Evolutionary conservation across 1,284 basidiomycete species (phyloP).

Genomic region (Pyrrhoderma lamaoense): DNA sequence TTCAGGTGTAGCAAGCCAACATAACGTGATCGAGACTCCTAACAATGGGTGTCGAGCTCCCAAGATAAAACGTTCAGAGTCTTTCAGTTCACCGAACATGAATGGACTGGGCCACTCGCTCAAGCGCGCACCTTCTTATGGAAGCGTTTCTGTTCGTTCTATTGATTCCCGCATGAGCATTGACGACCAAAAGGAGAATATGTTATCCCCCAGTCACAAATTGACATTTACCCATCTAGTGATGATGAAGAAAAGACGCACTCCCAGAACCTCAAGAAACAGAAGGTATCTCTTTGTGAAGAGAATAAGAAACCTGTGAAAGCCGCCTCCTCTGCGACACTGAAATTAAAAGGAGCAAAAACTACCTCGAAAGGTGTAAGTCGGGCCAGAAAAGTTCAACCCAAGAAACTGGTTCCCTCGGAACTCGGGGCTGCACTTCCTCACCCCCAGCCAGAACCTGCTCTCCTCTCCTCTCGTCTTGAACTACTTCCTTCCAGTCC

Average conservation of each 20-base stretch:
- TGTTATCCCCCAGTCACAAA: slow-evolving; percentile 6
- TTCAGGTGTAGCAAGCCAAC: slow-evolving; percentile 12
- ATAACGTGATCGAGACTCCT: neutral
- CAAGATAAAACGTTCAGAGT: slow-evolving; percentile 21
- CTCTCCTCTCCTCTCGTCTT: slow-evolving; percentile 2
- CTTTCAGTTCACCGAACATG: slow-evolving; percentile 17
- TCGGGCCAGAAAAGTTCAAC: slow-evolving; percentile 12
- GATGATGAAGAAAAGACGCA: slow-evolving; percentile 71
- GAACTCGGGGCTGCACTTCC: slow-evolving; percentile 21
- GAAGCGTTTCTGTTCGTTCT: slow-evolving; percentile 25
- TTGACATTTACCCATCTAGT: slow-evolving; percentile 40
- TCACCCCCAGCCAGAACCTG: slow-evolving; percentile 15
- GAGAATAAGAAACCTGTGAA: slow-evolving; percentile 8
- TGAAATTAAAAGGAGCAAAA: slow-evolving; percentile 8
- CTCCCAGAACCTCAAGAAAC: slow-evolving; percentile 52
- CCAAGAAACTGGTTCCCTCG: slow-evolving; percentile 9
- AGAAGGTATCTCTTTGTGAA: slow-evolving; percentile 6
- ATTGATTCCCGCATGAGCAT: slow-evolving; percentile 29
- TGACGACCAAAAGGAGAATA: slow-evolving; percentile 27
- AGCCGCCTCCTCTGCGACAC: slow-evolving; percentile 10
- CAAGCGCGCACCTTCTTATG: slow-evolving; percentile 36
- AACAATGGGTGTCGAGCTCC: neutral
- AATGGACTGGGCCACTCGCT: slow-evolving; percentile 25
- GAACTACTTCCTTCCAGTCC: neutral
- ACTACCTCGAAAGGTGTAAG: slow-evolving; percentile 4